Evolutionary conservation across 106 monocot genomes (phyloP).

Genomic region (Cymbidium sinense): DNA sequence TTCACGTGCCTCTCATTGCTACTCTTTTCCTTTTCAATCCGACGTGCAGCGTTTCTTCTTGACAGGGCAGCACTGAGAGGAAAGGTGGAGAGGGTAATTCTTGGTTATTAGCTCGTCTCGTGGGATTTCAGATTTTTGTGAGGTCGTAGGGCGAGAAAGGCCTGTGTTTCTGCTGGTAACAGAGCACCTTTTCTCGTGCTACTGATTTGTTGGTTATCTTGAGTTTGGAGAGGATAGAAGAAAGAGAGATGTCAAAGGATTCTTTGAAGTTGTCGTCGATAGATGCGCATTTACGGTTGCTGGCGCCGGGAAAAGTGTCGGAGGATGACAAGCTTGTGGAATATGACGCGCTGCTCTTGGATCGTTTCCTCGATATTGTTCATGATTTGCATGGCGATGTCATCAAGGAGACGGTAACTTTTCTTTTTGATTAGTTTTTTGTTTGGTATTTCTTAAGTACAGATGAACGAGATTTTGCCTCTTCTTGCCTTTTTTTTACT

Average conservation of each 20-base stretch:
- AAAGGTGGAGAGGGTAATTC: not conserved
- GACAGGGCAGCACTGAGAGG: not conserved
- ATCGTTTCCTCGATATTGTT: slow-evolving; percentile 93
- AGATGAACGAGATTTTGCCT: not conserved
- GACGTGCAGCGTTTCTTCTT: not conserved
- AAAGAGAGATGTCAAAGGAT: slow-evolving; percentile 29
- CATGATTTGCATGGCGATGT: slow-evolving; percentile 76
- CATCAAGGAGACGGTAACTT: slow-evolving; percentile 66
- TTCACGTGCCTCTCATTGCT: not conserved
- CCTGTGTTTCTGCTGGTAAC: not conserved
- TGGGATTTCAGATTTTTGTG: not conserved
- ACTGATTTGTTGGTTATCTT: not conserved
- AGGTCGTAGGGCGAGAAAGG: not conserved
- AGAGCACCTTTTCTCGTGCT: not conserved
- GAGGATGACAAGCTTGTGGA: slow-evolving; percentile 97
- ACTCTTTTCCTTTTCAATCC: not conserved
- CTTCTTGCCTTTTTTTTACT: not conserved
- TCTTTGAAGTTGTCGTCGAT: slow-evolving; percentile 76
- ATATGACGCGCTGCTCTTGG: slow-evolving; percentile 86
- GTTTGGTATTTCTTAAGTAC: not conserved
- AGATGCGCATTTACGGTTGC: slow-evolving; percentile 82
- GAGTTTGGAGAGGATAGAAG: not conserved
- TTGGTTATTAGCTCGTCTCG: not conserved
- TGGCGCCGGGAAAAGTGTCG: slow-evolving; percentile 92
- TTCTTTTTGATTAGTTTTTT: too few species aligned